These are phyloP conservation scores for Colletotrichum sp. DNA, from an alignment of 2,329 filamentous ascomycete species.

Conservation along the genomic window DNA sequence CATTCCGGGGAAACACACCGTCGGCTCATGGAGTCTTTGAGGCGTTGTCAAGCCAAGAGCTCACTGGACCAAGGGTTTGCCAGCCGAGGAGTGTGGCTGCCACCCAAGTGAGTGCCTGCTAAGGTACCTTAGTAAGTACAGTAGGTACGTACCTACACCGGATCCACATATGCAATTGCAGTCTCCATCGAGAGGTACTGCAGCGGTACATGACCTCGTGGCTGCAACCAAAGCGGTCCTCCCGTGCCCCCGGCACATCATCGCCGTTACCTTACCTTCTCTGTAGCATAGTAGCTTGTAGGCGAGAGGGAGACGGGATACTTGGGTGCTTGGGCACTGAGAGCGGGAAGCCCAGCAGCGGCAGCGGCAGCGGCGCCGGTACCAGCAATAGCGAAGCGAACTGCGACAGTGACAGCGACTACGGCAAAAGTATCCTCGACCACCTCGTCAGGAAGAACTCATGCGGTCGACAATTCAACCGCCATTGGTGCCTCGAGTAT, in stretches of 20 bases:
- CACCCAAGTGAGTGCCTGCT: not conserved
- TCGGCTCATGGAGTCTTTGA: not conserved
- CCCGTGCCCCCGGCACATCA: constrained; percentile 5
- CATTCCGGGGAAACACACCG: constrained; percentile 16
- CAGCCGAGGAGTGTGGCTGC: not conserved
- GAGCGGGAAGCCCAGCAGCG: not conserved
- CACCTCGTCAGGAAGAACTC: not conserved
- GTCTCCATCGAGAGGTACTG: not conserved
- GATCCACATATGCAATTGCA: not conserved
- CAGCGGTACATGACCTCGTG: constrained; percentile 18
- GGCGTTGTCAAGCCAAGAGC: not conserved
- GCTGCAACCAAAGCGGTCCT: constrained; percentile 11
- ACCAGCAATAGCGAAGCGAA: not conserved
- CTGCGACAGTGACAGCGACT: not conserved
- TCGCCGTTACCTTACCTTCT: not conserved
- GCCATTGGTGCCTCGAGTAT: not conserved
- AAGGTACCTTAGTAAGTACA: not conserved
- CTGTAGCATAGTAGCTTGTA: not conserved
- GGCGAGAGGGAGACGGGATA: not conserved
- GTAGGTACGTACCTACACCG: not conserved
- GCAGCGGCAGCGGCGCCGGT: not conserved
- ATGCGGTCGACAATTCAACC: not conserved
- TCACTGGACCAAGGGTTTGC: not conserved
- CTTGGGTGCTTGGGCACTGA: not conserved
- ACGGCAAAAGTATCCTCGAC: not conserved